These are phyloP conservation scores for Ophiostoma sp. DNA, from an alignment of 2,329 filamentous ascomycete genomes.

Conservation along the genomic window DNA sequence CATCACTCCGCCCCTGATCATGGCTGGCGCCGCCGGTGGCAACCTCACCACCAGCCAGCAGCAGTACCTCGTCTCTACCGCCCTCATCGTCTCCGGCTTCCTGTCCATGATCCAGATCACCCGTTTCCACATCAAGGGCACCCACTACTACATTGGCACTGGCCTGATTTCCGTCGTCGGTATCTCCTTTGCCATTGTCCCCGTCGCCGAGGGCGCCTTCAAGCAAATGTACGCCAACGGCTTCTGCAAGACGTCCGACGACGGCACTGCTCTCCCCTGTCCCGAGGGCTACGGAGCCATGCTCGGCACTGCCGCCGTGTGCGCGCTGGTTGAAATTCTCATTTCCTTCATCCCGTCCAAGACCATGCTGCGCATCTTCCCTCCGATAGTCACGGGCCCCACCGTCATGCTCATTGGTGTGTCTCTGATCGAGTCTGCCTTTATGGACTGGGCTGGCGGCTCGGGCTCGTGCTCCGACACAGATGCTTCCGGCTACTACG, in stretches of 20 bases:
- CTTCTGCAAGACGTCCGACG: slow-evolving; percentile 54
- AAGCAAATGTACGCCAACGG: slow-evolving; percentile 73
- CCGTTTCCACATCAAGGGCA: slow-evolving; percentile 65
- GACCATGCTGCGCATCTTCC: slow-evolving; percentile 66
- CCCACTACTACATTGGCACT: slow-evolving; percentile 69
- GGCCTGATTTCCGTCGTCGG: slow-evolving; percentile 71
- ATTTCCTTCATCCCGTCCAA: slow-evolving; percentile 70
- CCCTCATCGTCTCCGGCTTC: slow-evolving; percentile 72
- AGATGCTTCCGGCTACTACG: slow-evolving; percentile 50
- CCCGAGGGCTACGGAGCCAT: slow-evolving; percentile 72
- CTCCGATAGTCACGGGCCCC: slow-evolving; percentile 54
- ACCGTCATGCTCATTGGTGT: slow-evolving; percentile 65
- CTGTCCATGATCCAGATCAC: slow-evolving; percentile 73
- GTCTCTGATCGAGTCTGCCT: slow-evolving; percentile 63
- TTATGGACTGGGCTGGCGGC: slow-evolving; percentile 74
- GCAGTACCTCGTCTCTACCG: slow-evolving; percentile 74
- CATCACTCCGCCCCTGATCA: slow-evolving; percentile 73
- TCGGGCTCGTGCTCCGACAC: slow-evolving; percentile 54
- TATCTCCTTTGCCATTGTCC: slow-evolving; percentile 71
- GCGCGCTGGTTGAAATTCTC: slow-evolving; percentile 63
- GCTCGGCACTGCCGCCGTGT: slow-evolving; percentile 62
- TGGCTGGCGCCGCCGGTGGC: slow-evolving; percentile 56
- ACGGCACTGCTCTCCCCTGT: slow-evolving; percentile 65
- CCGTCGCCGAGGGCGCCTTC: slow-evolving; percentile 66
- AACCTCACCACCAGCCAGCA: slow-evolving; percentile 57